These are phyloP conservation scores for Lagenidium sp. DNA, from an alignment of 352 stramenopile genomes.

Conservation along the genomic window DNA sequence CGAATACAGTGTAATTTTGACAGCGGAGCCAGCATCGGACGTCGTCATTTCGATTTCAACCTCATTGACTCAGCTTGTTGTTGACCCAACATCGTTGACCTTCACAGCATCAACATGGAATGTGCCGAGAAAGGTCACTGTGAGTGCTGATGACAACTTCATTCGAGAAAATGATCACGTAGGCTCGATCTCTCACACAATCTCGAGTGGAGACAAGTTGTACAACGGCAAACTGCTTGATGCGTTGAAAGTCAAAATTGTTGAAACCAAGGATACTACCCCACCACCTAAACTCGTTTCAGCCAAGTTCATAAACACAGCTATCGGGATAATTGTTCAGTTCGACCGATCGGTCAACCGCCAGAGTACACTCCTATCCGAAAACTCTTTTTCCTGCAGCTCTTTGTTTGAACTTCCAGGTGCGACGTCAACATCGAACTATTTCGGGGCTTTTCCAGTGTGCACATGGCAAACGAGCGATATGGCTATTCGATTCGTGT, in stretches of 20 bases:
- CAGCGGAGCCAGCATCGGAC: slow-evolving; percentile 27
- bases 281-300: slow-evolving; percentile 41
- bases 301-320: slow-evolving; percentile 43
- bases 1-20: slow-evolving; percentile 37
- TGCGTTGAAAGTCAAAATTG: slow-evolving; percentile 32
- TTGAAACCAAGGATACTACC: slow-evolving; percentile 50
- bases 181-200: slow-evolving; percentile 16
- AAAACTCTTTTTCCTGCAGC: slow-evolving; percentile 30
- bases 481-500: slow-evolving; percentile 32
- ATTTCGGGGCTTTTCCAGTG: slow-evolving; percentile 22
- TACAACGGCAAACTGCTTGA: slow-evolving; percentile 21
- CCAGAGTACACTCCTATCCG: slow-evolving; percentile 8
- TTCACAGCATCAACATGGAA: slow-evolving; percentile 47
- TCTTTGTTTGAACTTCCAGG: slow-evolving; percentile 47
- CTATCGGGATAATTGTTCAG: slow-evolving; percentile 23
- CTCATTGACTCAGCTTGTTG: slow-evolving; percentile 26
- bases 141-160: slow-evolving; percentile 39
- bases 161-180: slow-evolving; percentile 31
- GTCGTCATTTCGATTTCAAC: slow-evolving; percentile 23
- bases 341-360: slow-evolving; percentile 46
- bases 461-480: slow-evolving; percentile 44
- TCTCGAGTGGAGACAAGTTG: slow-evolving; percentile 18
- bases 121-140: slow-evolving; percentile 21
- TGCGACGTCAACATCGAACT: slow-evolving; percentile 14
- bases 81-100: slow-evolving; percentile 19